Evolutionary conservation across 345 rosid species (phyloP), one percentile per base, ranked within the genome.

Genomic region (Durio zibethinus): DNA sequence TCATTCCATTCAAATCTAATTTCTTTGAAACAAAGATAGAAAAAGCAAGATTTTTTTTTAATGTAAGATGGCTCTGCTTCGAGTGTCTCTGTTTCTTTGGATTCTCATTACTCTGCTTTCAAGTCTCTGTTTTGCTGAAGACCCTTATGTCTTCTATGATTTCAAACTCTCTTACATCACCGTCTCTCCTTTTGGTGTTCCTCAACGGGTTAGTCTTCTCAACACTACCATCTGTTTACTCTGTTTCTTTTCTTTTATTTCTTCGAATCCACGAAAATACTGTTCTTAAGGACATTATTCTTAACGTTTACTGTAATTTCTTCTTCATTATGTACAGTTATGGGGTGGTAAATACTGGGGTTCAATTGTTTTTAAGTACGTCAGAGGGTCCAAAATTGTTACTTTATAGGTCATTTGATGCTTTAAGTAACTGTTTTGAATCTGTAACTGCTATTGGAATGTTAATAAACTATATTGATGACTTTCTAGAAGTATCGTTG

Each of bases 141-240:
- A 93, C 83, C 97, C 97, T 15, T 81, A 36, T 74, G 85, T 85
- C 57, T 81, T 77, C 31, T 92, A 77, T 76, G 89, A 88, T 29
- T 88, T 90, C 77, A 85, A 82, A 56, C 50, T 93, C 67, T 82
- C 97, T 48, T 95, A 93, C 83, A 84, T 83, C 63, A 92, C 91
- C 4, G 91, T 83, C 36, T 92, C 97, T 65, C 99, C 98, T 77
- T 88, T 95, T 8, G 97, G 97, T 71, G 89, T 88, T 83, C 90
- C 94, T 86, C 98, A 95, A 73, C 91, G 86, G 97, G 99, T 93
- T 68, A 31, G 60, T 59, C 27, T 54, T 70, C 63, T 72, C n/a
- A 62, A 12, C 5, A 40, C 29, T 54, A n/a, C 78, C 4, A 33
- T 53, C 77, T 64, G 21, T 15, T 8, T n/a, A 42, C 63, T n/a